Base-by-base conservation (phyloP, 2,329 filamentous ascomycete genomes). In the Colletotrichum sp. region DNA sequence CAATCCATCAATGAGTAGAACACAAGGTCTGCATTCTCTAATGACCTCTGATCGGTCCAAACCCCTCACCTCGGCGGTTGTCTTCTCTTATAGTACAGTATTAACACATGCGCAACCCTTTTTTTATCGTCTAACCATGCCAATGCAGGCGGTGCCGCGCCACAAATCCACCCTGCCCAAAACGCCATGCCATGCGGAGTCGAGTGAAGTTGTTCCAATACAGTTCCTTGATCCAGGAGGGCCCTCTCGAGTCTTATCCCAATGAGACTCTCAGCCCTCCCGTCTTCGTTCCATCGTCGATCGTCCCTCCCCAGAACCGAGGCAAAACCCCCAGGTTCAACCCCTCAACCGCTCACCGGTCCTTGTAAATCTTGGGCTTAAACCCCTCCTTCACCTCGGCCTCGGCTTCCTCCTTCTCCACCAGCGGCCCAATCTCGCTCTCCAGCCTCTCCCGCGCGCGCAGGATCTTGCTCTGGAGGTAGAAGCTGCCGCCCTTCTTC, bases 381-480 rank as follows among this genome's bases (percentile, higher is more conserved):
- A 95, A 98, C 1, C 96, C 97, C 77, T 95, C 93, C 82, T 94
- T 92, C 69, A 94, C 81, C 85, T 98, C 96, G 71, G 93, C 93
- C 82, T 98, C 95, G 81, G 92, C 89, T 79, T 93, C 92, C 16
- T 90, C 90, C 82, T 93, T 92, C 82, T 95, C 93, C 81, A 92
- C 89, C 75, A 93, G 90, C 74, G 94, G 92, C 78, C 92, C 90
- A 55, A 97, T 87, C 86, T 99, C 96, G 80, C 94, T 90, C 87
- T 98, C 96, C 86, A 99, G 94, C 78, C 97, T 90, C 87, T 99
- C 96, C 81, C 96, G 92, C 74, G 97, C 97, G 77, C 97, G 90
- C 79, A 98, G 86, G 71, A 99, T 92, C 87, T 99, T 99, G 89
- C 96, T 98, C 87, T 99, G 97, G 64, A 99, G 89, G 85, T 99